Evolutionary conservation across 148 eudicot genomes (phyloP), one percentile per base, ranked within the genome.

Genomic region (Drosera capensis): DNA sequence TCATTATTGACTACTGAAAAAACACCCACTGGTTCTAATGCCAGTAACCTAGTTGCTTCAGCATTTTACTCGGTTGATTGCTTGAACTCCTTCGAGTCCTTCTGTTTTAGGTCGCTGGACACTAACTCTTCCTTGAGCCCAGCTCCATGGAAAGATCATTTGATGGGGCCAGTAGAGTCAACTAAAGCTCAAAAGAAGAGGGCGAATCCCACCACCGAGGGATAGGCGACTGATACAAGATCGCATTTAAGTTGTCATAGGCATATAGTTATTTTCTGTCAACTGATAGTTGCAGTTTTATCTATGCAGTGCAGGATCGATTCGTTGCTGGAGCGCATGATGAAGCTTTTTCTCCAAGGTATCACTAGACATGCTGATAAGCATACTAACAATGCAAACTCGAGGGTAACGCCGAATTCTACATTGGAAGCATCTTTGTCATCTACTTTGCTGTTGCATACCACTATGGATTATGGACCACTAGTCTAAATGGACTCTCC

Each of bases 211-310:
- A 16, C 71, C 88, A 58, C 96, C 96, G 30, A 79, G 96, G 68
- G 96, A 86, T 57, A 76, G 96, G 49, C 96, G 82, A 50, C 62
- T 86, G 58, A 82, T 86, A 60, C 94, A 82, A 70, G 94, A 86
- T 64, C 94, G 96, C 11, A 73, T 86, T 13, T 15, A 34, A 11
- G 38, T 6, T 34, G 6, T 34, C 14, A 11, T 34, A 2, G n/a
- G n/a, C 38, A 6, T 15, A 1, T 6, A 13, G 6, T 34, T n/a
- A n/a, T n/a, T n/a, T n/a, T n/a, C n/a, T 35, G 15, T 59, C 47
- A 46, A 45, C 59, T 71, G 50, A 71, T 21, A 55, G 52, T 19
- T 60, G 25, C 25, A 24, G 44, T 24, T n/a, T 17, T 24, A 31
- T 57, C 54, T 35, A 7, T 49, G 63, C 94, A 87, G 96, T 82